Percentiles rank a stretch among this genome's conserved stretches.
phyloP scores from a whole-genome alignment of 768 basidiomycete species.

The Candolleomyces aberdarensis region DNA sequence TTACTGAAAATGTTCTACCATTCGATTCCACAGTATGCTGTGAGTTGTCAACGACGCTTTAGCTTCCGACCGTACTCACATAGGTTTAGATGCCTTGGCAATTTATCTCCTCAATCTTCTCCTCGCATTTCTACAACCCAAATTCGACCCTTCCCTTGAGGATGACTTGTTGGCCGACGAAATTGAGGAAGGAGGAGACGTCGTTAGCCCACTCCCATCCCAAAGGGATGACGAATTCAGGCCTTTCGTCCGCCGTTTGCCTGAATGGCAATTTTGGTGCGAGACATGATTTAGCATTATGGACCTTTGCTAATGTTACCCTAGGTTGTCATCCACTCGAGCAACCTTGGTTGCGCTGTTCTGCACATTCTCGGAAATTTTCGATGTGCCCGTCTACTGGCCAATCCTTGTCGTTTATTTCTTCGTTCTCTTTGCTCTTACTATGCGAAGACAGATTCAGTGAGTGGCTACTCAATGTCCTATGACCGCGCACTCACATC shows the following conservation, averaged over 20 bases:
- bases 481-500: slow-evolving; percentile 7
- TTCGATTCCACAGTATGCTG: slow-evolving; percentile 53
- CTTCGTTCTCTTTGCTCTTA: slow-evolving; percentile 89
- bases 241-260: slow-evolving; percentile 92
- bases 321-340: slow-evolving; percentile 87
- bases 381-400: slow-evolving; percentile 99
- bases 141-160: slow-evolving; percentile 94
- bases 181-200: slow-evolving; percentile 88
- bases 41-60: slow-evolving; percentile 34
- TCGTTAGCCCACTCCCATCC: slow-evolving; percentile 57
- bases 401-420: slow-evolving; percentile 98
- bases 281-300: slow-evolving; percentile 14
- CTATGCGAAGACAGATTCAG: slow-evolving; percentile 96
- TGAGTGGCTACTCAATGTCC: slow-evolving; percentile 34
- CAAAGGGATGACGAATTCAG: slow-evolving; percentile 90
- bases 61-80: slow-evolving; percentile 8
- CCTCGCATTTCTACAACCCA: slow-evolving; percentile 95
- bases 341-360: slow-evolving; percentile 80
- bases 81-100: slow-evolving; percentile 67
- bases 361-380: slow-evolving; percentile 78
- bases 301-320: background rate
- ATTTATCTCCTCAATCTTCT: slow-evolving; percentile 96
- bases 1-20: slow-evolving; percentile 1
- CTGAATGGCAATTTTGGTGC: slow-evolving; percentile 96
- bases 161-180: slow-evolving; percentile 93